These are phyloP conservation scores for Halophytophthora polymorphica DNA, from an alignment of 352 stramenopile species.

Conservation along the genomic window DNA sequence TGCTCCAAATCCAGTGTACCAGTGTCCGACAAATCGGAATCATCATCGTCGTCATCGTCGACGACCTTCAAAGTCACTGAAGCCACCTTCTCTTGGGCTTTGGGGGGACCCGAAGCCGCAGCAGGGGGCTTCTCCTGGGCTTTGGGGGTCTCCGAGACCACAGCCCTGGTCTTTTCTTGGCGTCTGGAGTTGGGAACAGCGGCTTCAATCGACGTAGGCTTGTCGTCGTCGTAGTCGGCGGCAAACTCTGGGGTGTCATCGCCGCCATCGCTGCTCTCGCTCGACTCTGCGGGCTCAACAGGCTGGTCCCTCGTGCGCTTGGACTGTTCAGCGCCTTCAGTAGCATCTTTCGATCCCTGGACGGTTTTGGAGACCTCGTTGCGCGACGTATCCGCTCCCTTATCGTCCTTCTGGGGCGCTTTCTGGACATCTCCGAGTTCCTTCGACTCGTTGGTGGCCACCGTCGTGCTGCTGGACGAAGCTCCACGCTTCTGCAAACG, in stretches of 20 bases:
- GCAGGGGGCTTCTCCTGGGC: too few species aligned
- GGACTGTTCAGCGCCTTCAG: too few species aligned
- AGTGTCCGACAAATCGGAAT: constrained; percentile 28
- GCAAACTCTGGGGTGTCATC: constrained; percentile 6
- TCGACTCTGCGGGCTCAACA: too few species aligned
- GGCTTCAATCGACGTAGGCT: neutral
- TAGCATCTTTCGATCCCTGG: too few species aligned
- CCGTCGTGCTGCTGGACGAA: neutral
- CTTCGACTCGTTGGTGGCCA: too few species aligned
- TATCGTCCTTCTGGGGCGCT: too few species aligned
- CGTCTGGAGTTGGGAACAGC: too few species aligned
- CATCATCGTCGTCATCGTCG: constrained; percentile 1
- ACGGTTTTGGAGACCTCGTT: too few species aligned
- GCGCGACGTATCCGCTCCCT: too few species aligned
- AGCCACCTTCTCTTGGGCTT: neutral
- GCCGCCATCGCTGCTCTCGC: neutral
- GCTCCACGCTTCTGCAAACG: neutral
- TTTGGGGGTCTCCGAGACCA: too few species aligned
- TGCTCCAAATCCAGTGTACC: constrained; percentile 33
- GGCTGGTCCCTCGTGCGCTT: too few species aligned
- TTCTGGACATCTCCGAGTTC: too few species aligned
- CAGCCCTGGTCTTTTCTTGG: neutral
- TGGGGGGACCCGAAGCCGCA: neutral
- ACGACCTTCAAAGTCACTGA: neutral
- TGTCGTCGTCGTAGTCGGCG: constrained; percentile 1